These are phyloP conservation scores for Lentinula detonsa DNA, from an alignment of 768 basidiomycete genomes.

Conservation along the genomic window DNA sequence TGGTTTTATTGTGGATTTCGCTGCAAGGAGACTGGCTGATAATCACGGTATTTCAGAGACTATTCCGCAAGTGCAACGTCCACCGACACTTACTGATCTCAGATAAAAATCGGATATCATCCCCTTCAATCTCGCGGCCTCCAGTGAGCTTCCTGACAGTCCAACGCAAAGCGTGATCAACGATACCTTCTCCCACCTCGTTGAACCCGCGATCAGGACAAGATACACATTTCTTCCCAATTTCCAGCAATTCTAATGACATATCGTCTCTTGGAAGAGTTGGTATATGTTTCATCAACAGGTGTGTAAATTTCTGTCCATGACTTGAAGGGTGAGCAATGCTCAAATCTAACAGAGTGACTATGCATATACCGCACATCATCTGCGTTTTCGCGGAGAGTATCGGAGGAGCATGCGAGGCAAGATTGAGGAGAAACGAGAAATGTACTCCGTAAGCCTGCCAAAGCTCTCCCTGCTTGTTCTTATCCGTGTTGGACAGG, in stretches of 20 bases:
- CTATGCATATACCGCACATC: conserved; percentile 20
- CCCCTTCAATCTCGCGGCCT: conserved; percentile 18
- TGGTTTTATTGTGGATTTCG: conserved; percentile 32
- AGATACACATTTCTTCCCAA: conserved; percentile 20
- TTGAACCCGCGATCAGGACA: conserved; percentile 14
- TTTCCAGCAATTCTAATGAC: conserved; percentile 21
- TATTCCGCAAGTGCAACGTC: too few relatives aligned
- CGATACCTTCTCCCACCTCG: conserved; percentile 22
- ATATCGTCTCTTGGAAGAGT: conserved; percentile 18
- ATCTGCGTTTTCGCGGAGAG: conserved; percentile 11
- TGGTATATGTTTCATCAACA: conserved; percentile 21
- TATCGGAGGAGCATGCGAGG: not conserved
- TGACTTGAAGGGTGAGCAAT: conserved; percentile 13
- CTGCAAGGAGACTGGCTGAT: conserved; percentile 24
- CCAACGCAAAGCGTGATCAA: conserved; percentile 48
- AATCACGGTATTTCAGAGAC: not conserved
- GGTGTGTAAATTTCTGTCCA: conserved; percentile 13
- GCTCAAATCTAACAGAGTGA: conserved; percentile 18
- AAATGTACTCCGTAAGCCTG: conserved; percentile 20
- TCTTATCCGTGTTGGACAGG: not conserved
- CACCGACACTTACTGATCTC: conserved; percentile 12
- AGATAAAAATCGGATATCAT: conserved; percentile 16
- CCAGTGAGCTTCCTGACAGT: conserved; percentile 39
- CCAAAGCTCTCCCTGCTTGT: conserved; percentile 19
- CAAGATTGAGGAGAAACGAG: conserved; percentile 14